These are phyloP conservation scores for Eleusine coracana DNA, from an alignment of 176 grass and related monocot species.

Conservation along the genomic window DNA sequence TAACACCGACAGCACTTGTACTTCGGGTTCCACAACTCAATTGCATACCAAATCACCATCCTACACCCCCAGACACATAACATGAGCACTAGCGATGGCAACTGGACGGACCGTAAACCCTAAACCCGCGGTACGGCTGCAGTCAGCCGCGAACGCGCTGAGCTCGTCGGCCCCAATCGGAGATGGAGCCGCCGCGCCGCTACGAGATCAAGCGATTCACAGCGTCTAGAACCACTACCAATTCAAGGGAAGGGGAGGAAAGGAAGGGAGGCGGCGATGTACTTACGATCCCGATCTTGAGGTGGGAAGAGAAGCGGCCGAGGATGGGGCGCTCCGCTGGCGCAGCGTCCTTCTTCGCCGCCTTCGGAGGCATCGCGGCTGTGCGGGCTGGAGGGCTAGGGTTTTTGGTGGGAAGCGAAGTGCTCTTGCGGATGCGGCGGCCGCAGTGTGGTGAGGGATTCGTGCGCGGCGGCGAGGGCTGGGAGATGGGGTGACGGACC, in stretches of 20 bases:
- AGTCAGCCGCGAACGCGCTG: background rate
- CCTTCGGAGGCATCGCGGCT: constrained; percentile 81
- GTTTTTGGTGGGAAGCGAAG: constrained; percentile 47
- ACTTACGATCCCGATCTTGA: constrained; percentile 98
- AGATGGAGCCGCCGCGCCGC: too few relatives aligned
- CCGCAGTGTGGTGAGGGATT: background rate
- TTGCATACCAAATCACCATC: background rate
- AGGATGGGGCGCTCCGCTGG: constrained; percentile 86
- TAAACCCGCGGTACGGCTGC: background rate
- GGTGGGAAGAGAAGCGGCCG: constrained; percentile 96
- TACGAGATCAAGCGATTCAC: constrained; percentile 8
- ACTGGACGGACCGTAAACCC: background rate
- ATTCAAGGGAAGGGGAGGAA: background rate
- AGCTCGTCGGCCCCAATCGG: background rate
- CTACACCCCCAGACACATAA: background rate
- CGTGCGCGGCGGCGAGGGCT: background rate
- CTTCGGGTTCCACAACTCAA: background rate
- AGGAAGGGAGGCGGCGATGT: background rate
- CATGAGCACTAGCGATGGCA: background rate
- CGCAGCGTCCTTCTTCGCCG: constrained; percentile 82
- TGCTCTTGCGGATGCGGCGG: constrained; percentile 2
- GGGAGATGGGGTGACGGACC: background rate
- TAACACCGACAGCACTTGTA: background rate
- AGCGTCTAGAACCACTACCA: background rate
- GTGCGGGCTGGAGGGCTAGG: constrained; percentile 27